Evolutionary conservation across 140 eudicot species (phyloP).

Genomic region (Anethum foeniculum): DNA sequence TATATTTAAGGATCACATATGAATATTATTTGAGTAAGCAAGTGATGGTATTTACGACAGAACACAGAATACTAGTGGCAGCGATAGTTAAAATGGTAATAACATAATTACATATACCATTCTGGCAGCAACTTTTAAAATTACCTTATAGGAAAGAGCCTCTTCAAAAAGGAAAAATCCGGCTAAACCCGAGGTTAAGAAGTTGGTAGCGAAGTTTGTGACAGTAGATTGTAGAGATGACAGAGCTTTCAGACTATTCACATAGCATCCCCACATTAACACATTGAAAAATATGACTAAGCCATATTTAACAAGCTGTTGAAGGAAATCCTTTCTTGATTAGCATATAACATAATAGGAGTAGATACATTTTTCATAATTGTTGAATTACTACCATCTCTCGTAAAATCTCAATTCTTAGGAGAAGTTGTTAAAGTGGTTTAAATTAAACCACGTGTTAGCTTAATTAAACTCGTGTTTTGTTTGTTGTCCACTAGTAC

Average conservation of each 20-base stretch:
- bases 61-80: neutral
- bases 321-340: conserved; percentile 1
- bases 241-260: conserved; percentile 83
- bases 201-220: conserved; percentile 86
- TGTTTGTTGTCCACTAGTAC: too few species aligned
- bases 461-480: too few species aligned
- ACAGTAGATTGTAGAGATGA: conserved; percentile 98
- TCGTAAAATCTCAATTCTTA: too few species aligned
- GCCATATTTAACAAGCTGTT: conserved; percentile 66
- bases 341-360: neutral
- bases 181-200: conserved; percentile 81
- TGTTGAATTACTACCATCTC: neutral
- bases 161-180: conserved; percentile 84
- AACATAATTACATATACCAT: neutral
- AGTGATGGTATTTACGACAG: neutral
- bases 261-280: conserved; percentile 94
- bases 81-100: neutral
- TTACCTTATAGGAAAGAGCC: conserved; percentile 62
- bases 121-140: neutral
- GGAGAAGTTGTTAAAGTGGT: too few species aligned
- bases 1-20: too few species aligned
- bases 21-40: neutral
- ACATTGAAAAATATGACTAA: conserved; percentile 66
- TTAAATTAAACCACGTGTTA: too few species aligned
- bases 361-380: neutral